Evolutionary conservation across 2,329 filamentous ascomycete genomes (phyloP).

Genomic region (Cladophialophora carrionii): DNA sequence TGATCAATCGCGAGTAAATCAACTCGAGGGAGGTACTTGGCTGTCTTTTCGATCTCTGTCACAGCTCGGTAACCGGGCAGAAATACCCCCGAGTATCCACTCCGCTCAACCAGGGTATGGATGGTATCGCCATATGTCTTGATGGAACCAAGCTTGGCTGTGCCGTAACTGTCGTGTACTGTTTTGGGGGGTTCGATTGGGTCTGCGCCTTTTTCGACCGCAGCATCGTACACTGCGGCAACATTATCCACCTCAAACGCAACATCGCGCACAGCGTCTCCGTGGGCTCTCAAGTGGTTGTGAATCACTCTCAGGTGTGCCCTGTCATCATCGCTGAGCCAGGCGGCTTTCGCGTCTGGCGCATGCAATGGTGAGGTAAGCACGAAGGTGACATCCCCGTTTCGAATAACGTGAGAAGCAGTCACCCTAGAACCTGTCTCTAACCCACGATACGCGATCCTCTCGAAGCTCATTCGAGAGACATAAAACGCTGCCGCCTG

Average conservation of each 20-base stretch:
- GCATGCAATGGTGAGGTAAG: constrained; percentile 80
- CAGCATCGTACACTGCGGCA: constrained; percentile 74
- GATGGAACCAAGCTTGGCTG: constrained; percentile 76
- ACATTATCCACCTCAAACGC: constrained; percentile 93
- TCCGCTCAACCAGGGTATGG: constrained; percentile 81
- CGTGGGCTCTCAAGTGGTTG: constrained; percentile 80
- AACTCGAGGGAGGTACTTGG: constrained; percentile 62
- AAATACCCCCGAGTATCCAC: constrained; percentile 73
- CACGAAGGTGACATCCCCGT: constrained; percentile 76
- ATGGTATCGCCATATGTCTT: constrained; percentile 94
- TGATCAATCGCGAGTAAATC: constrained; percentile 81
- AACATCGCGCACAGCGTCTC: constrained; percentile 93
- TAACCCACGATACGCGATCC: constrained; percentile 80
- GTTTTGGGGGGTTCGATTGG: constrained; percentile 55
- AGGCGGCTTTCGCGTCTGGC: constrained; percentile 61
- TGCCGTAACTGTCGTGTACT: constrained; percentile 65
- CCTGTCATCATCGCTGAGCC: constrained; percentile 58
- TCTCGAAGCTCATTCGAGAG: constrained; percentile 81
- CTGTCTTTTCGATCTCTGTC: constrained; percentile 51
- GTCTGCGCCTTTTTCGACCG: constrained; percentile 59
- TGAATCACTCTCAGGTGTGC: constrained; percentile 73
- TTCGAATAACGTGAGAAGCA: constrained; percentile 81
- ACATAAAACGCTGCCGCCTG: constrained; percentile 90
- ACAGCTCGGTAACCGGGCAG: constrained; percentile 75
- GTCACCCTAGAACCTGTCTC: constrained; percentile 83